Evolutionary conservation across 257 asterid genomes (phyloP).

Genomic region (Misopates orontium): DNA sequence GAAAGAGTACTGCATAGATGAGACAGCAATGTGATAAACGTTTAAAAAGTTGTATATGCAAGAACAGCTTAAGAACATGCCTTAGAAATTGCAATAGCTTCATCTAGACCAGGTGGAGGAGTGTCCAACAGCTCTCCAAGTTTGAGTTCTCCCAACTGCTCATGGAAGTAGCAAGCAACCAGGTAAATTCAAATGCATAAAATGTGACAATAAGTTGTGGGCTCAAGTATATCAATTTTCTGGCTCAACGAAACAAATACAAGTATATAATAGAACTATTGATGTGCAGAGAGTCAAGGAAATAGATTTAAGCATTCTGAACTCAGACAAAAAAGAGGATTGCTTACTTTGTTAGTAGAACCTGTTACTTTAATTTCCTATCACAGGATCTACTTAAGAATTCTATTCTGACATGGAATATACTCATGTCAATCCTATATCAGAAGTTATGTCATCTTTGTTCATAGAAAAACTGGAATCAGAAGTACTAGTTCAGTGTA

Average conservation of each 20-base stretch:
- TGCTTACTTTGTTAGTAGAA: conserved; percentile 2
- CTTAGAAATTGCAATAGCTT: conserved; percentile 78
- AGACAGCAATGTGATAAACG: background rate
- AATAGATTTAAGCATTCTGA: background rate
- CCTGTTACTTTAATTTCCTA: background rate
- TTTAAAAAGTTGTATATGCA: background rate
- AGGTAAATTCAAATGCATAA: background rate
- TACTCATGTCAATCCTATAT: background rate
- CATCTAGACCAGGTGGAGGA: conserved; percentile 77
- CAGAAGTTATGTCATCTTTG: conserved; percentile 1
- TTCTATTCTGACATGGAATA: background rate
- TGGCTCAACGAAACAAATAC: background rate
- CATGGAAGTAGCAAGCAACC: background rate
- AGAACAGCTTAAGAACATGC: conserved; percentile 27
- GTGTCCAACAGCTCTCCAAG: conserved; percentile 73
- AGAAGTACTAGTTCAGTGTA: background rate
- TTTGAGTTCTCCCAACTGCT: conserved; percentile 65
- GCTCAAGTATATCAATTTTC: background rate
- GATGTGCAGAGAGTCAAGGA: background rate
- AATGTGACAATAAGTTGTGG: background rate
- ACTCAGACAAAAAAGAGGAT: background rate
- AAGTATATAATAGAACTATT: background rate
- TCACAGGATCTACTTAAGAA: background rate
- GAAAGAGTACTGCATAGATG: conserved; percentile 28
- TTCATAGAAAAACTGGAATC: background rate